Evolutionary conservation across 176 grass and related monocot genomes (phyloP).

Genomic region (Oryza coarctata): DNA sequence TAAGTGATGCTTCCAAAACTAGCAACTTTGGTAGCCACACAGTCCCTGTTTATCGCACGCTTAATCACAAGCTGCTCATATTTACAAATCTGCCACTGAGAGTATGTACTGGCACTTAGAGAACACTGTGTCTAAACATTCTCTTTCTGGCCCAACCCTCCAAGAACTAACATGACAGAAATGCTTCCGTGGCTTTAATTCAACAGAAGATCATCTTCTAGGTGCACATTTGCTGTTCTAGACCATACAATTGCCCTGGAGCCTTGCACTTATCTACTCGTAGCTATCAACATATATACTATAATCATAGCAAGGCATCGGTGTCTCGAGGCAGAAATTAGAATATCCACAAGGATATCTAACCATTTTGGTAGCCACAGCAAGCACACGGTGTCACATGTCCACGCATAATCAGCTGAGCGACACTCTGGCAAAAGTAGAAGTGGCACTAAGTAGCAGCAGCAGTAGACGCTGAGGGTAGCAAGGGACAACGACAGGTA

Average conservation of each 20-base stretch:
- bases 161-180: neutral
- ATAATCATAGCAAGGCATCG: neutral
- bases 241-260: neutral
- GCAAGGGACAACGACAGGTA: slow-evolving; percentile 32
- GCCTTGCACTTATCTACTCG: slow-evolving; percentile 1
- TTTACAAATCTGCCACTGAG: slow-evolving; percentile 3
- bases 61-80: slow-evolving; percentile 14
- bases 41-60: slow-evolving; percentile 13
- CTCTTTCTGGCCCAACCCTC: neutral
- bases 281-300: neutral
- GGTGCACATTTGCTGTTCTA: neutral
- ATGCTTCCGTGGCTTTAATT: neutral
- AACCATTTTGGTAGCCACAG: slow-evolving; percentile 23
- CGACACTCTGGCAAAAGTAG: neutral
- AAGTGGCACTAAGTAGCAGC: neutral
- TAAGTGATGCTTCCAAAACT: slow-evolving; percentile 46
- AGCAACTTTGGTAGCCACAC: slow-evolving; percentile 26
- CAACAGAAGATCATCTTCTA: neutral
- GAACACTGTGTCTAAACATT: neutral
- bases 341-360: slow-evolving; percentile 1
- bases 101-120: neutral
- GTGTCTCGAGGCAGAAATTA: neutral
- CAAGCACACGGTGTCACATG: neutral
- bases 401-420: slow-evolving; percentile 1
- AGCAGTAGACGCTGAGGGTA: neutral